Conservation (phyloP, 495 filamentous ascomycete species). For the Monascus purpureus region DNA sequence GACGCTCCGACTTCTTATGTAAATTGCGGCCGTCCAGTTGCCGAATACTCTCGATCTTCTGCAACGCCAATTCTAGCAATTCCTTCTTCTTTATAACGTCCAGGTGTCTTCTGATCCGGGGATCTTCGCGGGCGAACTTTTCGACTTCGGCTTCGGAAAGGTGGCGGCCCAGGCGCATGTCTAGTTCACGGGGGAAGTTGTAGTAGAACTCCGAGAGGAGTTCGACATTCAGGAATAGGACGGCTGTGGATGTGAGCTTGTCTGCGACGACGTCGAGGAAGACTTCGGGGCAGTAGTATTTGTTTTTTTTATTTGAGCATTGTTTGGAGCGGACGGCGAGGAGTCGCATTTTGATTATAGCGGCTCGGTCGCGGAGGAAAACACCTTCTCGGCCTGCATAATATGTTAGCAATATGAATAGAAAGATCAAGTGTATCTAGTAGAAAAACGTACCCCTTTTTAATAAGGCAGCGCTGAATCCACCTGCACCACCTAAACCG, state of each 20-base stretch:
- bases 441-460: conserved; percentile 47
- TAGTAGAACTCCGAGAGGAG: conserved; percentile 94
- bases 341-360: conserved; percentile 81
- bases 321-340: conserved; percentile 75
- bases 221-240: conserved; percentile 96
- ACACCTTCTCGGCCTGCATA: conserved; percentile 70
- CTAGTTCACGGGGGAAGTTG: conserved; percentile 87
- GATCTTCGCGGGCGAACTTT: conserved; percentile 82
- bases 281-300: conserved; percentile 93
- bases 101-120: conserved; percentile 73
- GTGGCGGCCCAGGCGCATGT: conserved; percentile 69
- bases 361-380: conserved; percentile 82
- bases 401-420: conserved; percentile 8
- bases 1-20: conserved; percentile 15
- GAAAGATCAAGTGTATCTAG: conserved; percentile 1
- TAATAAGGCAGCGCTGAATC: conserved; percentile 74
- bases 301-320: conserved; percentile 67
- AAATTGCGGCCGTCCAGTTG: conserved; percentile 48
- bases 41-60: conserved; percentile 83
- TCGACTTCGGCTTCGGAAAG: conserved; percentile 70
- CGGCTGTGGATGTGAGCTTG: conserved; percentile 86
- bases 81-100: conserved; percentile 88
- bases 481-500: conserved; percentile 71
- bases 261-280: conserved; percentile 95
- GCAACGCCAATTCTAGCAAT: conserved; percentile 76